A percentile compares a stretch with the other conserved stretches of the same genome.
These are phyloP conservation scores for Coemansia sp. DNA, from an alignment of 192 early-diverging fungal species.

Conservation along the genomic window DNA sequence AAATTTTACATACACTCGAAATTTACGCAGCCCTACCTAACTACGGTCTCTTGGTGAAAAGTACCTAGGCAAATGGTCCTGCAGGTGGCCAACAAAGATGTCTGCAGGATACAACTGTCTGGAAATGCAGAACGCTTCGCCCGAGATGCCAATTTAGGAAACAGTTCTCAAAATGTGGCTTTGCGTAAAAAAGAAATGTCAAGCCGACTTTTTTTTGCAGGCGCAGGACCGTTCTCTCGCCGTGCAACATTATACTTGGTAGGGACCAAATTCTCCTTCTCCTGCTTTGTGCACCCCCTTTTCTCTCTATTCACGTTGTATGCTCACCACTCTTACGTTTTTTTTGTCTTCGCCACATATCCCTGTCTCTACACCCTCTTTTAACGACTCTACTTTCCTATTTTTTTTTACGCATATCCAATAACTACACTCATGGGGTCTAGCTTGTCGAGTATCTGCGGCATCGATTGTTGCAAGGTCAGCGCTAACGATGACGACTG, in stretches of 20 bases:
- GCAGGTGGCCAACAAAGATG: background rate
- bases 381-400: background rate
- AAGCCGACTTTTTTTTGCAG: slow-evolving; percentile 1
- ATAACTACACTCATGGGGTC: background rate
- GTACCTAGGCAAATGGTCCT: background rate
- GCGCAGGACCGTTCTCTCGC: background rate
- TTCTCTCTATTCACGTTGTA: background rate
- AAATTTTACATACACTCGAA: background rate
- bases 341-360: background rate
- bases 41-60: background rate
- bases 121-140: background rate
- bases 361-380: background rate
- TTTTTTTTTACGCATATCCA: background rate
- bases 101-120: background rate
- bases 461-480: background rate
- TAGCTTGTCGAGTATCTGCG: background rate
- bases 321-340: background rate
- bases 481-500: background rate
- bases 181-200: background rate
- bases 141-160: slow-evolving; percentile 5
- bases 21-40: background rate
- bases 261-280: background rate
- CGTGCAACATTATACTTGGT: background rate
- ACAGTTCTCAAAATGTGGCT: background rate
- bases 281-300: background rate